Conservation (phyloP, 2,329 filamentous ascomycete species). For the Aspergillus phoenicis region DNA sequence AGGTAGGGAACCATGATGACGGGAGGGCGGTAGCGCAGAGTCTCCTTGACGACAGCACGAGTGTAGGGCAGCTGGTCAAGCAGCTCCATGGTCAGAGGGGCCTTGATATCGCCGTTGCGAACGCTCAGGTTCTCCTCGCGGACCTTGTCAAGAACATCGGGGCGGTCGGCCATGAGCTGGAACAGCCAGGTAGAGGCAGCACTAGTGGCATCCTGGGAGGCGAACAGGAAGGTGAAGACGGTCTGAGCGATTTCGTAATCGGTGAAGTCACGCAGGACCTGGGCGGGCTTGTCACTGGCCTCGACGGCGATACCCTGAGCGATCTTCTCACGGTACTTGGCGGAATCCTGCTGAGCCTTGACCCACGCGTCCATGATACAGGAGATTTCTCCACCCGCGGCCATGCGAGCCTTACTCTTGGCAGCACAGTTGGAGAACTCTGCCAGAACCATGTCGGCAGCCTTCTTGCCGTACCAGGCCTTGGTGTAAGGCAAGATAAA, state of each 20-base stretch:
- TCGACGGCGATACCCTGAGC: conserved; percentile 71
- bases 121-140: conserved; percentile 84
- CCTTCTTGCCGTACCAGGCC: conserved; percentile 97
- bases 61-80: conserved; percentile 89
- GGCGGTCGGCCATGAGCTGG: conserved; percentile 89
- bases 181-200: conserved; percentile 94
- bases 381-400: conserved; percentile 77
- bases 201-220: conserved; percentile 85
- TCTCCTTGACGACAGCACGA: conserved; percentile 86
- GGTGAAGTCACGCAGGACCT: conserved; percentile 56
- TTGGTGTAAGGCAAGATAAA: conserved; percentile 94
- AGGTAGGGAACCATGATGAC: conserved; percentile 97
- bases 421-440: conserved; percentile 91
- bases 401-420: conserved; percentile 91
- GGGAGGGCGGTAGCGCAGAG: conserved; percentile 89
- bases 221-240: conserved; percentile 58
- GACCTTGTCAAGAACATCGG: conserved; percentile 86
- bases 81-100: conserved; percentile 75
- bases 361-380: conserved; percentile 98
- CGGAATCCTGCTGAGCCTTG: conserved; percentile 81
- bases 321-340: conserved; percentile 76
- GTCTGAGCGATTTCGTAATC: conserved; percentile 55
- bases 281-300: conserved; percentile 66
- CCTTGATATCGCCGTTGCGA: conserved; percentile 73
- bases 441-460: conserved; percentile 83